Evolutionary conservation across 2,329 filamentous ascomycete species (phyloP).

Genomic region (Diaporthe ampelina): DNA sequence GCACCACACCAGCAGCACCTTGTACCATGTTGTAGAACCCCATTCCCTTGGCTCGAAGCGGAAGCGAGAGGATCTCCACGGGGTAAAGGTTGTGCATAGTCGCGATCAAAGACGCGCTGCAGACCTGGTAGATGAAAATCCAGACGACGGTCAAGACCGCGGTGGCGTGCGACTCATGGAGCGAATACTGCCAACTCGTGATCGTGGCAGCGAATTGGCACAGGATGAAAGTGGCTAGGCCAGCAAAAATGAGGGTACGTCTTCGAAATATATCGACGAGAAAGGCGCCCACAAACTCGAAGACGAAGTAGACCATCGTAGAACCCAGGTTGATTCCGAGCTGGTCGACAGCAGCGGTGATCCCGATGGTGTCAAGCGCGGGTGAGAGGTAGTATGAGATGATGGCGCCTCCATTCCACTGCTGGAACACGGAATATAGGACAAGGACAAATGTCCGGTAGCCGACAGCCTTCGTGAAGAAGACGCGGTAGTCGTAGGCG

Average conservation of each 20-base stretch:
- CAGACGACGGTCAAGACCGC: conserved; percentile 60
- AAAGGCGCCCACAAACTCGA: conserved; percentile 57
- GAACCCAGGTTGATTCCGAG: conserved; percentile 59
- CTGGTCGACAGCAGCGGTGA: conserved; percentile 53
- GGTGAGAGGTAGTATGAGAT: conserved; percentile 57
- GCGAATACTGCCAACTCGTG: conserved; percentile 60
- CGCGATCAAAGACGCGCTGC: conserved; percentile 59
- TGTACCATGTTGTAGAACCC: conserved; percentile 60
- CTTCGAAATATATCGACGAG: conserved; percentile 58
- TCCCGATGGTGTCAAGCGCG: conserved; percentile 58
- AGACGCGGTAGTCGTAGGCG: conserved; percentile 61
- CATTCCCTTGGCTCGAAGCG: conserved; percentile 61
- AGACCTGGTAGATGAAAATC: conserved; percentile 64
- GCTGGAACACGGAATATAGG: conserved; percentile 61
- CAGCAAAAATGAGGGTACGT: conserved; percentile 60
- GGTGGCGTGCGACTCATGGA: conserved; percentile 49
- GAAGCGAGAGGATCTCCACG: conserved; percentile 58
- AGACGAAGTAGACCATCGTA: conserved; percentile 61
- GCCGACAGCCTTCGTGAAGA: conserved; percentile 58
- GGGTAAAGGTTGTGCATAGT: conserved; percentile 64
- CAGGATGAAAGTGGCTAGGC: conserved; percentile 58
- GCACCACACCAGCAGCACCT: conserved; percentile 57
- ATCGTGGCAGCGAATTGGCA: conserved; percentile 61
- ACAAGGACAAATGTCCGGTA: conserved; percentile 59
- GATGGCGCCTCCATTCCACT: conserved; percentile 62